Evolutionary conservation across 2,329 filamentous ascomycete genomes (phyloP).

Genomic region (Botrytis fragariae): DNA sequence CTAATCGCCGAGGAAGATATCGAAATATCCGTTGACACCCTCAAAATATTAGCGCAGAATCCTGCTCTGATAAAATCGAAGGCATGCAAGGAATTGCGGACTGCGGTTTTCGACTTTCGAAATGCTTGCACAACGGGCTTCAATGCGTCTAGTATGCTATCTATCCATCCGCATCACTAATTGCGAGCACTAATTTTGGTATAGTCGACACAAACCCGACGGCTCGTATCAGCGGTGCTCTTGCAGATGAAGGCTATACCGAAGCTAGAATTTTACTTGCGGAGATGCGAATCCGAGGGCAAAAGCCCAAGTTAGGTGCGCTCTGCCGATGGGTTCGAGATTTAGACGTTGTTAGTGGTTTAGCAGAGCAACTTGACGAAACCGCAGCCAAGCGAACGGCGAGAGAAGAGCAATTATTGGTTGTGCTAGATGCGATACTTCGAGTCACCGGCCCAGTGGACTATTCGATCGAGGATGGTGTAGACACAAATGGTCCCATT

Average conservation of each 20-base stretch:
- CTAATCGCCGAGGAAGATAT: constrained; percentile 66
- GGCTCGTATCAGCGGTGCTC: constrained; percentile 61
- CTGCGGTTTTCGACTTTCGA: constrained; percentile 66
- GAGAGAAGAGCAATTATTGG: constrained; percentile 54
- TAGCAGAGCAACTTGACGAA: constrained; percentile 54
- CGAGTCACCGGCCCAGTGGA: constrained; percentile 63
- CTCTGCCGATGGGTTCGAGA: constrained; percentile 71
- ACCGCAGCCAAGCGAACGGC: constrained; percentile 41
- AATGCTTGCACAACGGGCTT: constrained; percentile 66
- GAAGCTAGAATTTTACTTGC: constrained; percentile 65
- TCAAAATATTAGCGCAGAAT: constrained; percentile 56
- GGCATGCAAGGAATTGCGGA: constrained; percentile 62
- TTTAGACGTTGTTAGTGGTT: constrained; percentile 64
- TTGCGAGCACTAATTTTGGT: constrained; percentile 21
- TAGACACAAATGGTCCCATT: constrained; percentile 32
- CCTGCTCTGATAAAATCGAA: constrained; percentile 66
- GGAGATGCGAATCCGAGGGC: constrained; percentile 66
- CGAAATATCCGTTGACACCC: constrained; percentile 64
- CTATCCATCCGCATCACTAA: constrained; percentile 23
- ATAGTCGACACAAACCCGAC: constrained; percentile 60
- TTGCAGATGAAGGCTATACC: constrained; percentile 62
- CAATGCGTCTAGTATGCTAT: constrained; percentile 50
- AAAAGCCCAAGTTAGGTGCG: constrained; percentile 65
- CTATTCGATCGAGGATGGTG: constrained; percentile 36
- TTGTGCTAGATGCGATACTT: constrained; percentile 62